phyloP scores from a whole-genome alignment of 2,329 filamentous ascomycete species.

The Fusarium staphyleae region DNA sequence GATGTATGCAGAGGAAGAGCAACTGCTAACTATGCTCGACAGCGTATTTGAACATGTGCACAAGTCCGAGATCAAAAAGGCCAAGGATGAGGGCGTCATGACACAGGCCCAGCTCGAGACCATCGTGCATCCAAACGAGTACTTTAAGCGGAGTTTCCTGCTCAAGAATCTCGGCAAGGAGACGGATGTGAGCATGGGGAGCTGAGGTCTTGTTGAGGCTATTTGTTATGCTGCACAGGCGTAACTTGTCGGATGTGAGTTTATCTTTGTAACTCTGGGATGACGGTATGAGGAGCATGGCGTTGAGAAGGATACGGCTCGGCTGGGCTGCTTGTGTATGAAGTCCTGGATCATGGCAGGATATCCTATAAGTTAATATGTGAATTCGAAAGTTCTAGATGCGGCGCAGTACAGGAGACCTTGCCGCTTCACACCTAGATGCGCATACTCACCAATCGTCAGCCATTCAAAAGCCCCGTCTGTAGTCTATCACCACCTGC shows the following conservation, averaged over 20 bases:
- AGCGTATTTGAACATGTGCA: slow-evolving; percentile 90
- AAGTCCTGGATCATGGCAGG: background rate
- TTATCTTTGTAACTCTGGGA: slow-evolving; percentile 17
- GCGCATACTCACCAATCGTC: background rate
- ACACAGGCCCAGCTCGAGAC: slow-evolving; percentile 83
- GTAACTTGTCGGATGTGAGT: slow-evolving; percentile 25
- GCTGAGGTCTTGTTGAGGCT: slow-evolving; percentile 42
- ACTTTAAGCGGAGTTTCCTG: slow-evolving; percentile 93
- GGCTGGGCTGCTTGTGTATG: slow-evolving; percentile 2
- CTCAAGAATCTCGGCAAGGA: slow-evolving; percentile 77
- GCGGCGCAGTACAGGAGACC: slow-evolving; percentile 1
- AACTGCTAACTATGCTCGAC: slow-evolving; percentile 8
- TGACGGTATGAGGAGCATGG: slow-evolving; percentile 31
- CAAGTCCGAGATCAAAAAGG: slow-evolving; percentile 77
- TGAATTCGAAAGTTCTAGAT: slow-evolving; percentile 30
- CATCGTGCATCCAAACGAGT: slow-evolving; percentile 96
- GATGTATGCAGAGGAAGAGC: no score
- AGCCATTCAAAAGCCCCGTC: no score
- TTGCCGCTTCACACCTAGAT: slow-evolving; percentile 3
- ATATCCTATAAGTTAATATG: background rate
- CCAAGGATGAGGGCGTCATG: slow-evolving; percentile 77
- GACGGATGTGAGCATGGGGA: slow-evolving; percentile 65
- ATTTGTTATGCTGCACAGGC: slow-evolving; percentile 21
- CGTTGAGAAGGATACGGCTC: slow-evolving; percentile 23
- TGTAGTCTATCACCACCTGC: slow-evolving; percentile 5